phyloP scores from a whole-genome alignment of 257 asterid species.

The Eucommia ulmoides region DNA sequence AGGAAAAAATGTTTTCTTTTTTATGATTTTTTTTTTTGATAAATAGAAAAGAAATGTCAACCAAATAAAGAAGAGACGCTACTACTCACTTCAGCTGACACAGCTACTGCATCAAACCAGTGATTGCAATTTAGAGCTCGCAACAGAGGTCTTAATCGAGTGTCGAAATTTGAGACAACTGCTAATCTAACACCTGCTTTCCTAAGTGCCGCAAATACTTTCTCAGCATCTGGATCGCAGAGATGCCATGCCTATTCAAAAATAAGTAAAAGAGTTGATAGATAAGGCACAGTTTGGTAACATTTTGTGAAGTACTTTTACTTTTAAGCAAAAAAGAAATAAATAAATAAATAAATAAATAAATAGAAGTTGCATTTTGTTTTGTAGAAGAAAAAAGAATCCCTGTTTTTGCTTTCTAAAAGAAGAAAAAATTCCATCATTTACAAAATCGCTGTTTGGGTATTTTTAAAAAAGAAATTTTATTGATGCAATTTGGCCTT shows the following conservation, averaged over 20 bases:
- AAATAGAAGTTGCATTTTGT: no score
- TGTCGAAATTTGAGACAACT: constrained; percentile 87
- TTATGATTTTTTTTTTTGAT: no score
- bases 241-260: constrained; percentile 92
- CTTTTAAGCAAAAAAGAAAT: no score
- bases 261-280: neutral
- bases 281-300: neutral
- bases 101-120: constrained; percentile 98
- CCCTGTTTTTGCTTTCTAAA: neutral
- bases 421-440: neutral
- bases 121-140: constrained; percentile 83
- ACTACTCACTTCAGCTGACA: constrained; percentile 82
- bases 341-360: no score
- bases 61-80: neutral
- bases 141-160: constrained; percentile 74
- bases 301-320: constrained; percentile 1
- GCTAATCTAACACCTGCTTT: constrained; percentile 78
- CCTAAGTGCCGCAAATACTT: constrained; percentile 69
- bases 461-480: no score
- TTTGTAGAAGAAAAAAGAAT: neutral
- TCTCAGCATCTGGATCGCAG: constrained; percentile 83
- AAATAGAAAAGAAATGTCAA: no score
- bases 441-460: no score
- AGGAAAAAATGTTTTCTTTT: neutral
- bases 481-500: no score